Evolutionary conservation across 2,329 filamentous ascomycete genomes (phyloP), one percentile per base, ranked within the genome.

Genomic region (Akanthomyces lecanii): DNA sequence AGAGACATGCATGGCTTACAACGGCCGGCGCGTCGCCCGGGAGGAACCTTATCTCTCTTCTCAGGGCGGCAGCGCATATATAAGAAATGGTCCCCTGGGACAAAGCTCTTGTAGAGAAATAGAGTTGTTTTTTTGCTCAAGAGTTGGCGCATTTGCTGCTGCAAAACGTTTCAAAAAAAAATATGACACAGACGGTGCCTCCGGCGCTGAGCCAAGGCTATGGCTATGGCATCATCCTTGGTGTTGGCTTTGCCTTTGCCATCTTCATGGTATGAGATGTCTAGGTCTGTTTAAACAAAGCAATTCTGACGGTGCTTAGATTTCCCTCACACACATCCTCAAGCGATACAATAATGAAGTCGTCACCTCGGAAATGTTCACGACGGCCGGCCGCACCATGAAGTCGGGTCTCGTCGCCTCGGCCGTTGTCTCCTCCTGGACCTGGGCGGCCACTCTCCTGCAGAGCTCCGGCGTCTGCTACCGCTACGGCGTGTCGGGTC

Each of bases 281-380:
- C 38, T 4, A 2, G 4, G 30, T 5, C 12, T 5, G 16, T 50
- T n/a, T 54, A 7, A 16, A 2, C 33, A 51, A 25, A 4, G 3
- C 38, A 3, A 40, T 16, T 23, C 54, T 44, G 51, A 56, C 30
- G 4, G 2, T 4, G 14, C 30, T 11, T 59, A 73, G 76, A 90
- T 90, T 69, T 76, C 85, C 60, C 87, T 87, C n/a, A 91, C 88
- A 1, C 88, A 87, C 74, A 81, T 89, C 33, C 77, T 91, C 63
- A 89, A 87, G 71, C 79, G 86, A 71, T 85, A 76, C 69, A 78
- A 77, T 68, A 73, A 75, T 56, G 92, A 95, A 74, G 79, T 93
- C 3, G 92, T 96, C 74, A 97, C 93, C 0, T 93, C 90, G 0
- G 92, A 97, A 77, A 95, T 92, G 85, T 97, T 97, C 81, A 92